Evolutionary conservation across 192 early-diverging fungal genomes (phyloP).

Genomic region (Umbelopsis ramanniana): DNA sequence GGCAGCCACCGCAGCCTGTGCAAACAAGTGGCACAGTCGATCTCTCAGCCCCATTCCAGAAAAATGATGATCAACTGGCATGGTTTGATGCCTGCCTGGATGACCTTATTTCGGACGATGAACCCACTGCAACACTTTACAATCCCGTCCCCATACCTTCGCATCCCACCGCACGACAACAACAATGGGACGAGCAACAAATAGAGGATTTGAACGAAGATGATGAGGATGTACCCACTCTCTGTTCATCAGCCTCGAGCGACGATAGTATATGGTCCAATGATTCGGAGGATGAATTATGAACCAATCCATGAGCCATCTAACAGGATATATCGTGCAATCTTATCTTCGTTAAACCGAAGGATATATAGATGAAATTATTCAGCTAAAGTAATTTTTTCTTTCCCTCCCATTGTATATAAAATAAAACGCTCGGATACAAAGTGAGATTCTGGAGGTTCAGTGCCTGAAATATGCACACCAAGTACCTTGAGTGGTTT

Average conservation of each 20-base stretch:
- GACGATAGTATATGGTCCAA: constrained; percentile 18
- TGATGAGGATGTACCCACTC: background rate
- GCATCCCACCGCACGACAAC: background rate
- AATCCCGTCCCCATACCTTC: background rate
- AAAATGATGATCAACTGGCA: constrained; percentile 9
- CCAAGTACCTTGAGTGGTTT: no score
- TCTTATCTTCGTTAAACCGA: no score
- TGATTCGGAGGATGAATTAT: background rate
- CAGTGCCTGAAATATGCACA: no score
- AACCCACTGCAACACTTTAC: background rate
- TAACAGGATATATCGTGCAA: no score
- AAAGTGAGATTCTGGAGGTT: no score
- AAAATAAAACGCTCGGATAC: no score
- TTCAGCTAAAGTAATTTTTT: no score
- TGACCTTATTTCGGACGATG: constrained; percentile 7
- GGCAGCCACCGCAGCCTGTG: background rate
- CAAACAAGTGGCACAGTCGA: background rate
- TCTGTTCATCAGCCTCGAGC: constrained; percentile 18
- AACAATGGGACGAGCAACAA: background rate
- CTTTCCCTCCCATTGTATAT: no score
- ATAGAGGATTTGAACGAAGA: background rate
- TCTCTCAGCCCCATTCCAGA: background rate
- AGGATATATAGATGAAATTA: no score
- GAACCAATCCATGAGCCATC: background rate
- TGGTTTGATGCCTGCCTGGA: constrained; percentile 28